phyloP scores from a whole-genome alignment of 2,329 filamentous ascomycete genomes.

The Sporothrix euskadiensis region DNA sequence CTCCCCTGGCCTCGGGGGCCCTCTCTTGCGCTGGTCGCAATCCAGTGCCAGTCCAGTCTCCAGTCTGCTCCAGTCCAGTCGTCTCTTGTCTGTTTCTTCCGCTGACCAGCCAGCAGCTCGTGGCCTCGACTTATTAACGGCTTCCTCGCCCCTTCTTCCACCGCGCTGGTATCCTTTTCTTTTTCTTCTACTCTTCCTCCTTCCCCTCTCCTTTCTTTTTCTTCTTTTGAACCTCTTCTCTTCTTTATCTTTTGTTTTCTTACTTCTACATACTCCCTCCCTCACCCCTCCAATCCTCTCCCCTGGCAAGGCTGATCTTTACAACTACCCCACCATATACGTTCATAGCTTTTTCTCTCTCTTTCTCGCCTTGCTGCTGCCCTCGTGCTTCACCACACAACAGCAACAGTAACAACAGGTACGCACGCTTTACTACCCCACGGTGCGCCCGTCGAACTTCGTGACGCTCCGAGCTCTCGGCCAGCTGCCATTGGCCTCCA shows the following conservation, averaged over 20 bases:
- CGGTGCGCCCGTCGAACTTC: background rate
- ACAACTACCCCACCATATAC: slow-evolving; percentile 26
- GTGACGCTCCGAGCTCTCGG: background rate
- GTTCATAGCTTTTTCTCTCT: slow-evolving; percentile 5
- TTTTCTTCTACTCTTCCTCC: slow-evolving; percentile 8
- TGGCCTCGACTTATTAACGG: slow-evolving; percentile 27
- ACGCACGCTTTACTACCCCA: background rate
- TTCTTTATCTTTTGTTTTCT: background rate
- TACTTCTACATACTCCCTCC: slow-evolving; percentile 1
- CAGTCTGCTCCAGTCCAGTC: slow-evolving; percentile 13
- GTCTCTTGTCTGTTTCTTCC: slow-evolving; percentile 20
- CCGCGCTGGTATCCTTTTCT: slow-evolving; percentile 24
- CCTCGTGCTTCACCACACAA: slow-evolving; percentile 16
- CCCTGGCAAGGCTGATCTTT: slow-evolving; percentile 23
- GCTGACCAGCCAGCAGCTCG: slow-evolving; percentile 27
- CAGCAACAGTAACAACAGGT: background rate
- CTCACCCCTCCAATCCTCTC: slow-evolving; percentile 7
- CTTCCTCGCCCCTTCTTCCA: slow-evolving; percentile 26
- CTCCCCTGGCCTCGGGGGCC: slow-evolving; percentile 22
- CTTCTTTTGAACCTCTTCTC: slow-evolving; percentile 18
- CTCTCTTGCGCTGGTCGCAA: background rate
- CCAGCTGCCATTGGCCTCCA: background rate
- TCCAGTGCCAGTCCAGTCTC: background rate
- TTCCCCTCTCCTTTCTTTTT: background rate
- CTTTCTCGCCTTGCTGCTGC: background rate